Base-by-base conservation (phyloP, 1,139 yeast genomes). In the Meyerozyma sp. region DNA sequence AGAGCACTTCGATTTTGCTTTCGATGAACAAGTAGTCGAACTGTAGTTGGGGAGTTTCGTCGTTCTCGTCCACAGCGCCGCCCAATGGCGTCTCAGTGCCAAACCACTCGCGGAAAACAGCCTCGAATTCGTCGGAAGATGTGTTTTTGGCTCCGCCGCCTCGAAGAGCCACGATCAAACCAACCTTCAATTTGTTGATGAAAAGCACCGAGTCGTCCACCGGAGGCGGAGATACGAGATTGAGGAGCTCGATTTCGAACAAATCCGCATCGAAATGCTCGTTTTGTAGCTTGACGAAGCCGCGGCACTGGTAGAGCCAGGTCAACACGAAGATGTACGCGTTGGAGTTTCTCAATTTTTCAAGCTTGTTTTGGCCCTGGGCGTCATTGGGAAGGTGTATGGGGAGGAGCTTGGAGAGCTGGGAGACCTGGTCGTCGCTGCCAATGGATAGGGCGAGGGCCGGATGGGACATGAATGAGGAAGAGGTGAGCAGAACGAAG, bases 261-360 rank as follows among this genome's bases (percentile, higher is more conserved):
- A 77, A 63, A 44, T 77, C 81, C 13, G 71, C 72, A 56, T 78
- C 83, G 51, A 79, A 79, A 36, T 65, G 61, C 46, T 77, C 83
- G 11, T 65, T 61, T 8, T 66, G 65, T 39, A 79, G 55, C 49
- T 65, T 70, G 32, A 78, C 53, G 46, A 63, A 65, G 4, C 75
- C 76, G 42, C 78, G 66, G 51, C 67, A 69, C 39, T 69, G 59
- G 49, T 72, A 71, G 34, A 78, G 52, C 83, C 83, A 79, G 57
- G 76, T 74, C 8, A 75, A 61, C 4, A 77, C 73, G 46, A 67
- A 77, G 11, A 75, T 57, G 55, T 75, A 79, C 39, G 58, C 57
- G 47, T 58, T 61, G 29, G 63, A 55, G 11, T 53, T 50, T 44
- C 77, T 54, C 20, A 67, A 55, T 11, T 43, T 42, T 29, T 46